phyloP scores from a whole-genome alignment of 305 asterid genomes.

The Fraxinus paxiana region DNA sequence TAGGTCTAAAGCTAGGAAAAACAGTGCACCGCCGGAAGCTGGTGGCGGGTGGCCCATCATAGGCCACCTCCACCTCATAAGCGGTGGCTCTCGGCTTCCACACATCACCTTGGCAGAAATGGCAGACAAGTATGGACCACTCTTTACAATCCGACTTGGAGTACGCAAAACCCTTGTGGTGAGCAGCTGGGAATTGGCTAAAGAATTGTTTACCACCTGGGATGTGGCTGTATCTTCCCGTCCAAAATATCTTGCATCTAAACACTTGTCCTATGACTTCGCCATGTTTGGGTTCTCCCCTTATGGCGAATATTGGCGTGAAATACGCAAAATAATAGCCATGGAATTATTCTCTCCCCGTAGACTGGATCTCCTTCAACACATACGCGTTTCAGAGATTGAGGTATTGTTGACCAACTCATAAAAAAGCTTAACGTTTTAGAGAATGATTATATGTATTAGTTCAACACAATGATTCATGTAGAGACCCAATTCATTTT shows the following conservation, averaged over 20 bases:
- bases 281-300: conserved; percentile 33
- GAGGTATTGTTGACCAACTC: conserved; percentile 4
- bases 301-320: conserved; percentile 30
- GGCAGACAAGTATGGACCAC: conserved; percentile 25
- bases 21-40: background rate
- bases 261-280: conserved; percentile 24
- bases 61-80: background rate
- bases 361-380: conserved; percentile 25
- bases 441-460: background rate
- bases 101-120: background rate
- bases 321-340: conserved; percentile 25
- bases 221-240: conserved; percentile 24
- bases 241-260: conserved; percentile 22
- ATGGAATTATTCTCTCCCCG: conserved; percentile 25
- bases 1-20: background rate
- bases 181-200: conserved; percentile 25
- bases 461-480: background rate
- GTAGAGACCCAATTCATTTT: background rate
- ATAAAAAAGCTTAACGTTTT: background rate
- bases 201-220: conserved; percentile 29
- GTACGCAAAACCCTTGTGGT: conserved; percentile 22
- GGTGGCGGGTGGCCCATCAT: background rate
- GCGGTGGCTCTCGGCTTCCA: background rate
- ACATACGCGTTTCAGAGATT: conserved; percentile 24
- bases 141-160: conserved; percentile 23